phyloP scores from a whole-genome alignment of 2,329 filamentous ascomycete species.

The Nemania sp. region DNA sequence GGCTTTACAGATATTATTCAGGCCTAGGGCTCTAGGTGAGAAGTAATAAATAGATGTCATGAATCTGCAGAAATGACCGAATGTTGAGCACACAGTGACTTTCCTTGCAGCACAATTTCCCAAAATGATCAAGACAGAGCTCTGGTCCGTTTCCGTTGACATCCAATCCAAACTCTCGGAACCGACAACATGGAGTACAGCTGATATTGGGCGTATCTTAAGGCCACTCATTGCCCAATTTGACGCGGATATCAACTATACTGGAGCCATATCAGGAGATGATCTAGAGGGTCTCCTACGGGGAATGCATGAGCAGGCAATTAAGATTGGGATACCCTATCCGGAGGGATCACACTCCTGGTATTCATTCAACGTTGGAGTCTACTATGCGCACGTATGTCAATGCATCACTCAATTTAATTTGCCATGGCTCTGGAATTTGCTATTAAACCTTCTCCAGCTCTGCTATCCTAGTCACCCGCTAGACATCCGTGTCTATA shows the following conservation, averaged over 20 bases:
- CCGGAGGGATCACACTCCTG: slow-evolving; percentile 29
- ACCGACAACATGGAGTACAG: slow-evolving; percentile 18
- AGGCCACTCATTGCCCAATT: slow-evolving; percentile 33
- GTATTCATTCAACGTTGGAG: slow-evolving; percentile 35
- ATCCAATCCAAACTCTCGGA: slow-evolving; percentile 26
- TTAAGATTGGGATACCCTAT: slow-evolving; percentile 33
- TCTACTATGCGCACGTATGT: slow-evolving; percentile 33
- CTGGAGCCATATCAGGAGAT: slow-evolving; percentile 33
- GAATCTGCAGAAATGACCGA: neutral
- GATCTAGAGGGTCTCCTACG: slow-evolving; percentile 30
- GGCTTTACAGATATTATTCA: neutral
- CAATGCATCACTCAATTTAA: neutral
- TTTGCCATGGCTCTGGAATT: neutral
- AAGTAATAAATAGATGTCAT: slow-evolving; percentile 27
- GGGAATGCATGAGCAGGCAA: slow-evolving; percentile 33
- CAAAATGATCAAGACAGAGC: slow-evolving; percentile 30
- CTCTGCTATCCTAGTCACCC: slow-evolving; percentile 37
- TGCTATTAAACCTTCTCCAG: slow-evolving; percentile 15
- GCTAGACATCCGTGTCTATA: slow-evolving; percentile 48
- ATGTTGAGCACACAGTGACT: slow-evolving; percentile 6
- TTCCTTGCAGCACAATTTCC: slow-evolving; percentile 20
- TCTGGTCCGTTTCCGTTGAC: slow-evolving; percentile 9
- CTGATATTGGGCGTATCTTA: slow-evolving; percentile 26
- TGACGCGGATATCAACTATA: slow-evolving; percentile 31
- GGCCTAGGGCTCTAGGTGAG: neutral